A percentile compares a stretch with the other conserved stretches of the same genome.
Evolutionary conservation across 2,329 filamentous ascomycete genomes (phyloP).

Genomic region (Colletotrichum noveboracense): DNA sequence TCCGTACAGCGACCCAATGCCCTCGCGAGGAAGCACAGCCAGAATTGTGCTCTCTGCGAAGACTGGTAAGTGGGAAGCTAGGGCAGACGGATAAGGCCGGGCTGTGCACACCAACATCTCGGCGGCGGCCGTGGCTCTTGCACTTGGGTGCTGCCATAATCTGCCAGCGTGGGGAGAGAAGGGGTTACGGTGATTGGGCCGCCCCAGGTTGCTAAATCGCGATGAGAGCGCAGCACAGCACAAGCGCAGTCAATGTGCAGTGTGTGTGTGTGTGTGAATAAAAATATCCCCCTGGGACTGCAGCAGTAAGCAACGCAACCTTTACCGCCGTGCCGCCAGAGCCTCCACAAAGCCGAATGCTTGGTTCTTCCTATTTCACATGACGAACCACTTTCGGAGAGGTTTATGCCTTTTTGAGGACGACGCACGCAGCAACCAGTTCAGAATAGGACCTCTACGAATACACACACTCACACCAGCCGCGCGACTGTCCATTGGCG

Average conservation of each 20-base stretch:
- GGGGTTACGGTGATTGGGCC: not conserved
- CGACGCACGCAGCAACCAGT: not conserved
- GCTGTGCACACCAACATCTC: conserved; percentile 15
- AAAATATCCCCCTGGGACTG: conserved; percentile 1
- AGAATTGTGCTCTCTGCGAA: not conserved
- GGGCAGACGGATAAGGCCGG: conserved; percentile 15
- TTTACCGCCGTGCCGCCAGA: not conserved
- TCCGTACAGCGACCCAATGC: not conserved
- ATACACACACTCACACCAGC: not conserved
- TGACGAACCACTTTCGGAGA: not conserved
- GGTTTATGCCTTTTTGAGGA: conserved; percentile 5
- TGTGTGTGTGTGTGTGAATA: not conserved
- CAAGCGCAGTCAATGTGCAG: not conserved
- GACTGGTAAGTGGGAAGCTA: not conserved
- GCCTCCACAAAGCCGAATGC: not conserved
- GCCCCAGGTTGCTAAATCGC: not conserved
- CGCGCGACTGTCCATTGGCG: not conserved
- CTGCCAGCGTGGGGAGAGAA: conserved; percentile 10
- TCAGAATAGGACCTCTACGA: not conserved
- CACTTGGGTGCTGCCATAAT: not conserved
- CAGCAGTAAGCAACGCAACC: not conserved
- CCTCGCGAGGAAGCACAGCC: not conserved
- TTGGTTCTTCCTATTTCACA: not conserved
- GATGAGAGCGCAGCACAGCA: conserved; percentile 4
- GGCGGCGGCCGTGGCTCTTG: not conserved